Evolutionary conservation across 352 stramenopile genomes (phyloP).

Genomic region (Phytophthora foliorum): DNA sequence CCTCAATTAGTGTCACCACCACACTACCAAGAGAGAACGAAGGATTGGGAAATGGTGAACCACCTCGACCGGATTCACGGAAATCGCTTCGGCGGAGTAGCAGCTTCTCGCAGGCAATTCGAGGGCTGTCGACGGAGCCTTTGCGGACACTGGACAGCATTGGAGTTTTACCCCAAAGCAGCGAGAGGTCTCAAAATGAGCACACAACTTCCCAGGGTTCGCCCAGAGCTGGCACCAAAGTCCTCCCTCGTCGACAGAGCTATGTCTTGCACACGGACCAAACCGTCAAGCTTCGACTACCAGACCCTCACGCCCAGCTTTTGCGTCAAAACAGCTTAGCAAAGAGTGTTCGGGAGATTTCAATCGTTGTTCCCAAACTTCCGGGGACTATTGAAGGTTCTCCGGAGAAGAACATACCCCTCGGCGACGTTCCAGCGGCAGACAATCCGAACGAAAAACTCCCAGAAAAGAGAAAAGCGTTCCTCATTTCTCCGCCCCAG

Average conservation of each 20-base stretch:
- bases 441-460: neutral
- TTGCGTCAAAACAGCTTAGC: neutral
- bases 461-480: constrained; percentile 16
- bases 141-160: constrained; percentile 19
- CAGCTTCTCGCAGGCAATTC: constrained; percentile 29
- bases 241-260: constrained; percentile 14
- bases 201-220: neutral
- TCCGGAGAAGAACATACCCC: constrained; percentile 12
- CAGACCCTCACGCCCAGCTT: neutral
- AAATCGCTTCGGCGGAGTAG: constrained; percentile 1
- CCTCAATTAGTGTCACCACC: neutral
- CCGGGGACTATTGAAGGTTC: constrained; percentile 14
- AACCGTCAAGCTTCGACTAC: neutral
- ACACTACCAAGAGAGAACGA: neutral
- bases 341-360: constrained; percentile 10
- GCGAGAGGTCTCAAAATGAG: constrained; percentile 9
- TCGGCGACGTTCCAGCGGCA: neutral
- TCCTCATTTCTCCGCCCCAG: constrained; percentile 6
- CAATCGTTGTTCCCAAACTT: neutral
- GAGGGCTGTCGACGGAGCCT: constrained; percentile 8
- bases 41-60: neutral
- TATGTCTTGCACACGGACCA: constrained; percentile 17
- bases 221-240: constrained; percentile 4
- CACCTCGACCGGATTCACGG: constrained; percentile 4
- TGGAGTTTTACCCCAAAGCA: constrained; percentile 13